phyloP scores from a whole-genome alignment of 805 yeast species.

The Phaffomyces opuntiae region DNA sequence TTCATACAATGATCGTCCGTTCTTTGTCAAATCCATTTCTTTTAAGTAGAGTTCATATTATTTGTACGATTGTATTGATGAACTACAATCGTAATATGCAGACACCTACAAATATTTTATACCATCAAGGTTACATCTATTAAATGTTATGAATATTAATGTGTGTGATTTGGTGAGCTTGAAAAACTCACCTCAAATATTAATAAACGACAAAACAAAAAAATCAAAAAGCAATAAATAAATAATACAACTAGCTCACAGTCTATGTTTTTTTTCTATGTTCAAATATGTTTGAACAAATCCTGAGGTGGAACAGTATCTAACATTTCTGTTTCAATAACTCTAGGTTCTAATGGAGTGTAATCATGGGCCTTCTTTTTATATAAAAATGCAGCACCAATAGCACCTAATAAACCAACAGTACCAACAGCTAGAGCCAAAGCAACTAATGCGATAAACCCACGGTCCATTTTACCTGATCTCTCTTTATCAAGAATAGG shows the following conservation, averaged over 20 bases:
- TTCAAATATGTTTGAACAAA: conserved; percentile 30
- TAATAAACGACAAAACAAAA: background rate
- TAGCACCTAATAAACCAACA: conserved; percentile 32
- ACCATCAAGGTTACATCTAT: no score
- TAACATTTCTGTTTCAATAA: conserved; percentile 54
- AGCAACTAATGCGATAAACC: conserved; percentile 63
- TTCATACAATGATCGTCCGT: no score
- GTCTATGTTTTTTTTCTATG: background rate
- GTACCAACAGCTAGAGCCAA: conserved; percentile 60
- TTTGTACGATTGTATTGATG: no score
- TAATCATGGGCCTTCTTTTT: conserved; percentile 34
- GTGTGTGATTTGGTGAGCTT: no score
- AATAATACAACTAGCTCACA: background rate
- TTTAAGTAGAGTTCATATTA: no score
- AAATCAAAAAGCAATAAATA: conserved; percentile 1
- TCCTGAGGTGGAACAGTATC: conserved; percentile 56
- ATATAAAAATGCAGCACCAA: conserved; percentile 31
- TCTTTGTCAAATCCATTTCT: no score
- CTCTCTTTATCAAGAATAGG: background rate
- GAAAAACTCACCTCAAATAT: background rate
- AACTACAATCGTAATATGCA: no score
- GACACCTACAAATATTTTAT: no score
- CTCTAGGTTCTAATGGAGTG: conserved; percentile 44
- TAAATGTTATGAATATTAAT: no score
- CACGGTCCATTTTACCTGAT: conserved; percentile 32